These are phyloP conservation scores for Penicillium paradoxum DNA, from an alignment of 495 filamentous ascomycete species.

Conservation along the genomic window DNA sequence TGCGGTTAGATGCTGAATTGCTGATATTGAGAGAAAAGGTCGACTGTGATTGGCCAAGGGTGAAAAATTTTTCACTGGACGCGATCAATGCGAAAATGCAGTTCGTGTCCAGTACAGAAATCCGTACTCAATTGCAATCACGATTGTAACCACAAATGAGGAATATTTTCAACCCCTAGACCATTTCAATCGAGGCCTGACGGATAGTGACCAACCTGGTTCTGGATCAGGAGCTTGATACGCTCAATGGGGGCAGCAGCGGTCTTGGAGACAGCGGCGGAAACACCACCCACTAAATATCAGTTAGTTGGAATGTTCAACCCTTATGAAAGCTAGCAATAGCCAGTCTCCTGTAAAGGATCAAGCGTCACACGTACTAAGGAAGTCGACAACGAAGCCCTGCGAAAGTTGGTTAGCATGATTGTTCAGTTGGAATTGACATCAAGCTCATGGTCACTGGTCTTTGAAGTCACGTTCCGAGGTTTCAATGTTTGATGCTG, in stretches of 20 bases:
- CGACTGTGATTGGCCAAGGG: constrained; percentile 5
- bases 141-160: too few species aligned
- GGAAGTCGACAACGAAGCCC: constrained; percentile 82
- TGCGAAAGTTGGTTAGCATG: constrained; percentile 37
- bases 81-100: not conserved
- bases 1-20: constrained; percentile 14
- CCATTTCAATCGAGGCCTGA: not conserved
- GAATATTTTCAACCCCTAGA: not conserved
- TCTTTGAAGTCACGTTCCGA: not conserved
- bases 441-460: not conserved
- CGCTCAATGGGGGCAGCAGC: constrained; percentile 99
- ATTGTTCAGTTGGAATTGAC: not conserved
- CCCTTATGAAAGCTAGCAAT: not conserved
- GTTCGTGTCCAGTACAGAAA: not conserved
- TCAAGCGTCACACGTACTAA: constrained; percentile 69
- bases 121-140: not conserved
- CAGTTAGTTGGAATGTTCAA: constrained; percentile 26
- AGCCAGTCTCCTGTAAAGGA: constrained; percentile 1
- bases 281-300: constrained; percentile 92
- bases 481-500: not conserved
- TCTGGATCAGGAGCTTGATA: constrained; percentile 99
- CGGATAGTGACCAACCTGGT: constrained; percentile 65
- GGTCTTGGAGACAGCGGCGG: constrained; percentile 99
- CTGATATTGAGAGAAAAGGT: not conserved
- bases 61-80: constrained; percentile 5